These are phyloP conservation scores for Vaccinium vitisidaea DNA, from an alignment of 148 eudicot genomes.

Conservation along the genomic window DNA sequence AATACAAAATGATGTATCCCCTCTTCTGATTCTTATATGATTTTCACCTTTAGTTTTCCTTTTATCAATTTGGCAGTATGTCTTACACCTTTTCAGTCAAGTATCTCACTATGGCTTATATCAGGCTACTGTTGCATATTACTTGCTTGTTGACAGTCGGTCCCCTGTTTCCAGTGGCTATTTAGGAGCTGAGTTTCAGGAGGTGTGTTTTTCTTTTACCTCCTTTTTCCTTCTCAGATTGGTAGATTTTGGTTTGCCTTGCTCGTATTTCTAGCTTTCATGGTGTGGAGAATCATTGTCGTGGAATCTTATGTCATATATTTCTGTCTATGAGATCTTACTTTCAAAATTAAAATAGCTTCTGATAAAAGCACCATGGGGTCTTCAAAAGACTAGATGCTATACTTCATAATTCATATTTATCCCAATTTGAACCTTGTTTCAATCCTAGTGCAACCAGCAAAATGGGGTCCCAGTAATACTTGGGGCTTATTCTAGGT, in stretches of 20 bases:
- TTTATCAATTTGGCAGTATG: neutral
- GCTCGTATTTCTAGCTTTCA: too few species aligned
- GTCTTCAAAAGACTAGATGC: neutral
- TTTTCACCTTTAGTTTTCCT: neutral
- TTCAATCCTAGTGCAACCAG: neutral
- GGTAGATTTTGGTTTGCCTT: constrained; percentile 1
- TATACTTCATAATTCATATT: neutral
- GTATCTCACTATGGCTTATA: constrained; percentile 15
- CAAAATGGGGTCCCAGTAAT: neutral
- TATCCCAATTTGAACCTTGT: neutral
- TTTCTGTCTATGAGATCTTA: neutral
- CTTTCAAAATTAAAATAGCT: neutral
- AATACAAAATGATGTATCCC: constrained; percentile 78
- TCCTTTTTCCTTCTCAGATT: neutral
- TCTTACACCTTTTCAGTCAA: neutral
- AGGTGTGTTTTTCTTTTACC: constrained; percentile 28
- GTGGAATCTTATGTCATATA: neutral
- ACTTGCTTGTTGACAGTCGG: constrained; percentile 43
- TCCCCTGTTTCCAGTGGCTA: constrained; percentile 48
- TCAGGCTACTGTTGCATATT: constrained; percentile 65
- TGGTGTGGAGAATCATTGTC: neutral
- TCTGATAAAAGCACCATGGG: neutral
- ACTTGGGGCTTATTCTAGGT: neutral
- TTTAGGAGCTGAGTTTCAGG: constrained; percentile 51
- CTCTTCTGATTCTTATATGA: neutral